These are phyloP conservation scores for Leptodontidium sp. DNA, from an alignment of 2,329 filamentous ascomycete genomes.

Conservation along the genomic window DNA sequence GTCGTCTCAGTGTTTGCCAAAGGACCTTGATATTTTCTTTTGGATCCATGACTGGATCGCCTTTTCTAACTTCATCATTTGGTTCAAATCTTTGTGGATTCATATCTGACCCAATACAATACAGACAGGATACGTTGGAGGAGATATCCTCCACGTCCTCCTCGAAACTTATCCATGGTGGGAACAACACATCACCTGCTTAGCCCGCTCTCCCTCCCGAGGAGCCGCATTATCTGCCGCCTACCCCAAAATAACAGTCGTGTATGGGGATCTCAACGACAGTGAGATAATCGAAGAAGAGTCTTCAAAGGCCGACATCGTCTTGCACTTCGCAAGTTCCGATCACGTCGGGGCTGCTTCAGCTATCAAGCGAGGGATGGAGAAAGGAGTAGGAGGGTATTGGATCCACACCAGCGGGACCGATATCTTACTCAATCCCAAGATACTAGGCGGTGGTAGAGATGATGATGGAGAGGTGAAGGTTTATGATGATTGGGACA, in stretches of 20 bases:
- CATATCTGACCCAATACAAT: not conserved
- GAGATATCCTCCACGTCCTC: constrained; percentile 26
- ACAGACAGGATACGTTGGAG: constrained; percentile 34
- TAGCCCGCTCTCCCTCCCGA: constrained; percentile 22
- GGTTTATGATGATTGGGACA: constrained; percentile 66
- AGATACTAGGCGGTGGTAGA: constrained; percentile 38
- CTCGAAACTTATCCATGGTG: constrained; percentile 22
- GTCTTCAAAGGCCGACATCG: constrained; percentile 47
- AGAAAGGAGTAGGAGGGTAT: constrained; percentile 56
- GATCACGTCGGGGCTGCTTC: constrained; percentile 54
- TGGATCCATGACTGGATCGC: not conserved
- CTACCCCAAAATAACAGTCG: constrained; percentile 43
- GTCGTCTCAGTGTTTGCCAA: too few relatives aligned
- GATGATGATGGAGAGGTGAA: constrained; percentile 52
- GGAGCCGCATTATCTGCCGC: not conserved
- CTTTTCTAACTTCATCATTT: not conserved
- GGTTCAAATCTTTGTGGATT: not conserved
- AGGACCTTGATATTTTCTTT: not conserved
- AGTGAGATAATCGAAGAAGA: constrained; percentile 39
- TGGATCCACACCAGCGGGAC: constrained; percentile 60
- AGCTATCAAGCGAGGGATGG: constrained; percentile 57
- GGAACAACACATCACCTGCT: constrained; percentile 25
- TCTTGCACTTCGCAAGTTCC: constrained; percentile 47
- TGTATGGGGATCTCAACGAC: constrained; percentile 34
- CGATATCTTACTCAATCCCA: constrained; percentile 49